Evolutionary conservation across 139 green algal species (phyloP), one percentile per base, ranked within the genome.

Genomic region (Tetradesmus lagerheimii): DNA sequence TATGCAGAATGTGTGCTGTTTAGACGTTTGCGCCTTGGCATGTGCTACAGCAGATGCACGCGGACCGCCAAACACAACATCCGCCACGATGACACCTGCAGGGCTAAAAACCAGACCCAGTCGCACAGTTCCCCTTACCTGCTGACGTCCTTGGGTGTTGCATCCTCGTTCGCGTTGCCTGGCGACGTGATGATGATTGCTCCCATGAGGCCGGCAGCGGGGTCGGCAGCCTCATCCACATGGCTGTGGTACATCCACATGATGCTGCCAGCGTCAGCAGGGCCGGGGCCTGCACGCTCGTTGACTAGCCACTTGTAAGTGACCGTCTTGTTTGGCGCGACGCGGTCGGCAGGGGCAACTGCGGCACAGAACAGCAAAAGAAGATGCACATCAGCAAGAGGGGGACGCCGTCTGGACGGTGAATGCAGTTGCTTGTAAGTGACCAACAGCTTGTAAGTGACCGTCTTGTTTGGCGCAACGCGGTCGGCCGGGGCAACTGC

Each of bases 161-260:
- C 81, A 50, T 92, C 89, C 6, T 80, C 81, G 41, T 89, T 85
- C 34, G 89, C 89, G n/a, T 80, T 53, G 0, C 88, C 91, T 18
- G 81, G 71, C 37, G 50, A 86, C 0, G 91, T 94, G 47, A 97
- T 81, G 27, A 97, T 88, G 76, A 97, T 95, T 23, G 81, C 87
- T 20, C 95, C 95, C 53, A 92, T 89, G 43, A 97, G 92, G 14
- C 95, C 95, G 27, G 93, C 93, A 77, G 94, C 94, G n/a, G 92
- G 94, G 89, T 97, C 95, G 2, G 31, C 16, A 14, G 82, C 74
- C 91, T 94, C 94, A n/a, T 91, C 43, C 2, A 86, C 85, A 77
- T 96, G 94, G 35, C 85, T 89, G 85, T 89, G 92, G 76, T 94
- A 95, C 93, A 97, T 96, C 95, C 95, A 98, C 35, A 96, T 75